Evolutionary conservation across 2,329 filamentous ascomycete species (phyloP), one percentile per base, ranked within the genome.

Genomic region (Diaporthe longicolla): DNA sequence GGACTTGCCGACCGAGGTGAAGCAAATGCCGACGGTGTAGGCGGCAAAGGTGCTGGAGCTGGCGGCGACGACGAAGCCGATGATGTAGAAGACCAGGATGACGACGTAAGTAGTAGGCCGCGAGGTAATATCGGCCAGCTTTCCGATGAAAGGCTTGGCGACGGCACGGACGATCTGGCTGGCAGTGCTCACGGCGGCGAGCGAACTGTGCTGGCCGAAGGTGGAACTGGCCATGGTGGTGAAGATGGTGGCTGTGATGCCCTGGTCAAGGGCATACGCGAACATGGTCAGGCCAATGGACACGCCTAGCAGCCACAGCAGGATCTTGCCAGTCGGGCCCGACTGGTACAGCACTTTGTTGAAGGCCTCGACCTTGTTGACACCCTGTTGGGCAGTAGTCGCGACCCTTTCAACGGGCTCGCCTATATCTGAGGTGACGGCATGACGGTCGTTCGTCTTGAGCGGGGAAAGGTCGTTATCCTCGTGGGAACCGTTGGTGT

Each of bases 341-440:
- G 82, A 83, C 77, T 82, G 78, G 78, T 84, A 83, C 35, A 84
- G 79, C 2, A 83, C 82, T 78, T 82, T 82, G 80, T 83, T 84
- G 77, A 84, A 84, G 73, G 82, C 82, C 76, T 84, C 82, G 59
- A 83, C 82, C 32, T 77, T 79, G 71, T 78, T 80, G 24, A 84
- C 82, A 29, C 82, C 82, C 29, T 78, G 59, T 54, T 55, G 71
- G 50, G 57, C 57, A 32, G 24, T 45, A 1, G 58, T 63, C 2
- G 37, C 37, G 13, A 63, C 58, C 48, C 68, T 59, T n/a, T 59
- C 68, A 32, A 70, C 55, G 13, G 68, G 55, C 68, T 59, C 54
- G 29, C 55, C 68, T n/a, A 55, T 17, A 29, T 70, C 43, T 15
- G 68, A 70, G 40, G 54, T 70, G 50, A 70, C 43, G 35, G 68